A percentile compares a stretch with the other conserved stretches of the same genome.
Evolutionary conservation across 768 basidiomycete species (phyloP).

Genomic region (Boletus sensibilis): DNA sequence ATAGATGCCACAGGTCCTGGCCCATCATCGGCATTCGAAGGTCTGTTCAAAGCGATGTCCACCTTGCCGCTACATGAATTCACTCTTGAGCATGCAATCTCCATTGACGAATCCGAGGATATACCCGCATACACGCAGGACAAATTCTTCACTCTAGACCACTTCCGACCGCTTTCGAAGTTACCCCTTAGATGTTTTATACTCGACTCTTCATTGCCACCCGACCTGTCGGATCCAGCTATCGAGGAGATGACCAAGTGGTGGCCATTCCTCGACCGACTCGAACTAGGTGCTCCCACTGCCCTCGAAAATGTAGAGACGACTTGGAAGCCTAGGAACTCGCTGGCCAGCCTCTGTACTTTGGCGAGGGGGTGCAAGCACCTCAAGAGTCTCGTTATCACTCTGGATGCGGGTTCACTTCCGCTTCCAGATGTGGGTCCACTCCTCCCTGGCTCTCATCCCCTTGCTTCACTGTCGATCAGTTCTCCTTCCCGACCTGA

Average conservation of each 20-base stretch:
- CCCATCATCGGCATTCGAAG: conserved; percentile 34
- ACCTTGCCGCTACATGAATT: conserved; percentile 37
- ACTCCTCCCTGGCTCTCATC: background rate
- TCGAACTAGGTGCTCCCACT: conserved; percentile 40
- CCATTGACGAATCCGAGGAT: conserved; percentile 33
- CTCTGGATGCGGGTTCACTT: conserved; percentile 11
- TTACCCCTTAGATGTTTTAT: conserved; percentile 37
- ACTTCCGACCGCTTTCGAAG: conserved; percentile 36
- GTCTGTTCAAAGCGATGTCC: conserved; percentile 34
- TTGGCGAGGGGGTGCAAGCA: conserved; percentile 19
- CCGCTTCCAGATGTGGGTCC: background rate
- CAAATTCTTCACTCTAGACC: conserved; percentile 27
- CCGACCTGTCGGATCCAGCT: conserved; percentile 38
- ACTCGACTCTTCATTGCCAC: conserved; percentile 42
- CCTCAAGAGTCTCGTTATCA: conserved; percentile 20
- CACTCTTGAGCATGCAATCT: conserved; percentile 39
- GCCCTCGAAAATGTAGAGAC: conserved; percentile 24
- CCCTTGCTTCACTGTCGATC: conserved; percentile 38
- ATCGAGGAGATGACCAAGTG: conserved; percentile 39
- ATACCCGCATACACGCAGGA: conserved; percentile 18
- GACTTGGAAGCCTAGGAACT: conserved; percentile 19
- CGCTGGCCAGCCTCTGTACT: conserved; percentile 16
- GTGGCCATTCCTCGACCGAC: conserved; percentile 46
- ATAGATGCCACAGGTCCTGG: conserved; percentile 37
- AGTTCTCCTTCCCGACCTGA: conserved; percentile 33